phyloP scores from a whole-genome alignment of 2,329 filamentous ascomycete species.

The Alternaria dauci region DNA sequence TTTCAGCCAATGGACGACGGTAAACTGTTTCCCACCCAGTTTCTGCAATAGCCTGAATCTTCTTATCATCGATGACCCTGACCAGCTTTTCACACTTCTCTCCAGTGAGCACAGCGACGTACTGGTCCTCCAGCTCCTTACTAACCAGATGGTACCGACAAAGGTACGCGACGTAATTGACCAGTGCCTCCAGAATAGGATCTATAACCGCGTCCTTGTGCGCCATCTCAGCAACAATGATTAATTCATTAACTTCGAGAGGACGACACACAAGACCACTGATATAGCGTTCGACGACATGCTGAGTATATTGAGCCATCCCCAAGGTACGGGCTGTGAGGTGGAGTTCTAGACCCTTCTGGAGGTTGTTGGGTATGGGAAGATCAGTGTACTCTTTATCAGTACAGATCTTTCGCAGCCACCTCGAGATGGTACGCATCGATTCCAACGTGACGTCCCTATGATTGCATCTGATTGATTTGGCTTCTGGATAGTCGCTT shows the following conservation, averaged over 20 bases:
- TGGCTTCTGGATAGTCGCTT: neutral
- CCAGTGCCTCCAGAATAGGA: slow-evolving; percentile 8
- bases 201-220: slow-evolving; percentile 1
- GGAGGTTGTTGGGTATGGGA: neutral
- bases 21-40: slow-evolving; percentile 1
- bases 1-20: neutral
- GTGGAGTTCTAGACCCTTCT: slow-evolving; percentile 5
- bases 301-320: slow-evolving; percentile 12
- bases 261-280: neutral
- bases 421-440: slow-evolving; percentile 6
- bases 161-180: slow-evolving; percentile 11
- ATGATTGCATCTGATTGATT: slow-evolving; percentile 1
- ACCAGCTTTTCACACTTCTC: slow-evolving; percentile 3
- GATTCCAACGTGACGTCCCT: neutral
- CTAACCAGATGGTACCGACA: slow-evolving; percentile 7
- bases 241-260: neutral
- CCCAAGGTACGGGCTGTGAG: slow-evolving; percentile 9
- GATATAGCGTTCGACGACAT: slow-evolving; percentile 5
- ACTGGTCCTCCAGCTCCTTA: neutral
- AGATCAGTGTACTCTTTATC: neutral
- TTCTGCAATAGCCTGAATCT: neutral
- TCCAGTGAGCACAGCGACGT: neutral
- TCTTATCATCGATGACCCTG: slow-evolving; percentile 2
- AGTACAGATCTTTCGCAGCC: slow-evolving; percentile 7
- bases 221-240: slow-evolving; percentile 1